These are phyloP conservation scores for Metroxylon sagu DNA, from an alignment of 176 grass and related monocot genomes.

Conservation along the genomic window DNA sequence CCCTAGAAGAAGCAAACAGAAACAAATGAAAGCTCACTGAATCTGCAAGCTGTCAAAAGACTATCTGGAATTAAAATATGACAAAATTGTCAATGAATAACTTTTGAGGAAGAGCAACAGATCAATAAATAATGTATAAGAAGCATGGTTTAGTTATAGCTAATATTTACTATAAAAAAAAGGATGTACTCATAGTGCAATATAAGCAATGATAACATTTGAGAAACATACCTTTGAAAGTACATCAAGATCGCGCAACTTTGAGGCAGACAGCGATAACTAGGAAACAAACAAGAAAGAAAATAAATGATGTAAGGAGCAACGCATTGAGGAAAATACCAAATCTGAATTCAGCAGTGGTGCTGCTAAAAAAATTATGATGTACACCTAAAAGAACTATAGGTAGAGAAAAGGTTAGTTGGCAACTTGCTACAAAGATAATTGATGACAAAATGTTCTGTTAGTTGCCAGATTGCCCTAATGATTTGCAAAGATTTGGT, in stretches of 20 bases:
- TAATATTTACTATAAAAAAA: not conserved
- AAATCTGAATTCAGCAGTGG: slow-evolving; percentile 3
- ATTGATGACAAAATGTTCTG: not conserved
- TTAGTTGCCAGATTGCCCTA: no score
- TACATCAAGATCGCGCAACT: slow-evolving; percentile 55
- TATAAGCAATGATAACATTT: not conserved
- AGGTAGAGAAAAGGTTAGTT: not conserved
- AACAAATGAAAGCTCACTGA: no score
- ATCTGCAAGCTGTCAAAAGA: no score
- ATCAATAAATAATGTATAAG: not conserved
- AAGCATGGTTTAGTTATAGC: not conserved
- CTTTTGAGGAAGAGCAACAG: no score
- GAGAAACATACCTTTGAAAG: slow-evolving; percentile 66
- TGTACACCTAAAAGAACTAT: not conserved
- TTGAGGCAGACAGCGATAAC: slow-evolving; percentile 77
- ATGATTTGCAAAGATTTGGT: no score
- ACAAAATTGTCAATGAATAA: no score
- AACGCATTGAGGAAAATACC: not conserved
- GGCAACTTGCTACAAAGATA: not conserved
- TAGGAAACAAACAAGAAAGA: slow-evolving; percentile 13
- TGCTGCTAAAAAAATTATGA: slow-evolving; percentile 7
- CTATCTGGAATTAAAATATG: no score
- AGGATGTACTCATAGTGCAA: not conserved
- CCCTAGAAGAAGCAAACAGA: no score
- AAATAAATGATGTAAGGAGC: slow-evolving; percentile 13